Base-by-base conservation (phyloP, 2,329 filamentous ascomycete genomes). In the Ophiostoma triangulosporum region DNA sequence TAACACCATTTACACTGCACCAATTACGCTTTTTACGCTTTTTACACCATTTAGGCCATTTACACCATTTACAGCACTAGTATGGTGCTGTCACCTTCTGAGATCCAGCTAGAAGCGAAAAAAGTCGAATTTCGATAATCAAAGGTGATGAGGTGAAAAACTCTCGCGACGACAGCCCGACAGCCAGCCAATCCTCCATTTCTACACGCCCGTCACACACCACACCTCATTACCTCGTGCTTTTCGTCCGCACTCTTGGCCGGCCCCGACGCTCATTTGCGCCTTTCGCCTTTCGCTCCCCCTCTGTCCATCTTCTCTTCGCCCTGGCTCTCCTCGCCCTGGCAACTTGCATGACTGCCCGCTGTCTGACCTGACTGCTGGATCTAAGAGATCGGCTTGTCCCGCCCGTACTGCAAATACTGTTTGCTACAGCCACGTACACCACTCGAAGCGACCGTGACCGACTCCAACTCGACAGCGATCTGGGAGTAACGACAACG, bases 11-110 rank as follows among this genome's bases (percentile, higher is more conserved):
- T 31, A 20, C 43, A 17, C 22, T 26, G 22, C 45, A 32, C 26
- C 43, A 49, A 36, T 31, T 46, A 2, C 6, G 9, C 27, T 31
- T 8, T 48, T 26, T 11, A 43, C 12, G 38, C 29, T 32, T 48
- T 24, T 31, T 31, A 20, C 27, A 31, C 32, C 11, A 48, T n/a
- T n/a, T n/a, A n/a, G n/a, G n/a, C n/a, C 27, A 14, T 14, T n/a
- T 20, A 46, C 43, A 29, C 29, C 31, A 15, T 15, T 4, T 35
- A 35, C 20, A 20, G 20, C n/a, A n/a, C 27, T 32, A 33, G 22
- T 53, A 50, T 50, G 35, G 48, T 49, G 48, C 49, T 50, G 52
- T 36, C 52, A 54, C 52, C 38, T 50, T 40, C 43, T 45, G 52
- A 46, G 52, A 50, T 45, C 43, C 24, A 36, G 36, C 46, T 29